Evolutionary conservation across 768 basidiomycete genomes (phyloP).

Genomic region (Trametes coccinea): DNA sequence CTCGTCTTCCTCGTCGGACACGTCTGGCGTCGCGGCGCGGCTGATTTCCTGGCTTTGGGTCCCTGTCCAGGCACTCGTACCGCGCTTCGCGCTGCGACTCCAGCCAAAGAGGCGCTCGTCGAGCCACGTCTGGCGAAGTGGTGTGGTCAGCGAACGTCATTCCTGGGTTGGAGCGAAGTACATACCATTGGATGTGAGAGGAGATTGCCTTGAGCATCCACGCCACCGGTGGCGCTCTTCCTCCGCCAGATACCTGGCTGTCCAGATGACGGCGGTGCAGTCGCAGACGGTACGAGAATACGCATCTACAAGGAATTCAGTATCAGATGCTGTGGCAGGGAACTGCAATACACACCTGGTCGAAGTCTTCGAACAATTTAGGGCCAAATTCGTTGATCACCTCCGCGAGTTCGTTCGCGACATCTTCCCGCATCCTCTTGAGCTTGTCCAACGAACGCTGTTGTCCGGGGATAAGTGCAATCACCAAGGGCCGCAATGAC

Average conservation of each 20-base stretch:
- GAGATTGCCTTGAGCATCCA: slow-evolving; percentile 83
- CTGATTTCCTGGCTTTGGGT: slow-evolving; percentile 58
- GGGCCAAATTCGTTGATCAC: slow-evolving; percentile 90
- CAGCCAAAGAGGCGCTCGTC: slow-evolving; percentile 94
- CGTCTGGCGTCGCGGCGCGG: slow-evolving; percentile 68
- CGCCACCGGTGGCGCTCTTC: slow-evolving; percentile 77
- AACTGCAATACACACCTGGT: slow-evolving; percentile 53
- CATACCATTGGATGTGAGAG: slow-evolving; percentile 85
- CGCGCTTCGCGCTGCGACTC: slow-evolving; percentile 72
- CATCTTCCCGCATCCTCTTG: slow-evolving; percentile 66
- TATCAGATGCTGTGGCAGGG: background rate
- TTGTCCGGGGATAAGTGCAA: slow-evolving; percentile 88
- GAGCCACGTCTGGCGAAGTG: slow-evolving; percentile 64
- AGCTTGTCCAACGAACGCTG: slow-evolving; percentile 76
- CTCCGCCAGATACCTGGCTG: slow-evolving; percentile 75
- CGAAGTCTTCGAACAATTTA: slow-evolving; percentile 82
- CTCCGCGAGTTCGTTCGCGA: slow-evolving; percentile 83
- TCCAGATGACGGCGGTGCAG: slow-evolving; percentile 77
- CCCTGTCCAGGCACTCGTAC: slow-evolving; percentile 88
- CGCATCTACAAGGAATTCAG: slow-evolving; percentile 51
- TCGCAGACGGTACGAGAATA: slow-evolving; percentile 81
- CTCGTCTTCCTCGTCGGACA: slow-evolving; percentile 82
- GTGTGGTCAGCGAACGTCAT: background rate
- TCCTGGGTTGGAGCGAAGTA: slow-evolving; percentile 6
- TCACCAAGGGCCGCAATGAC: slow-evolving; percentile 85